Evolutionary conservation across 2,329 filamentous ascomycete species (phyloP).

Genomic region (Aureobasidium leucospermi): DNA sequence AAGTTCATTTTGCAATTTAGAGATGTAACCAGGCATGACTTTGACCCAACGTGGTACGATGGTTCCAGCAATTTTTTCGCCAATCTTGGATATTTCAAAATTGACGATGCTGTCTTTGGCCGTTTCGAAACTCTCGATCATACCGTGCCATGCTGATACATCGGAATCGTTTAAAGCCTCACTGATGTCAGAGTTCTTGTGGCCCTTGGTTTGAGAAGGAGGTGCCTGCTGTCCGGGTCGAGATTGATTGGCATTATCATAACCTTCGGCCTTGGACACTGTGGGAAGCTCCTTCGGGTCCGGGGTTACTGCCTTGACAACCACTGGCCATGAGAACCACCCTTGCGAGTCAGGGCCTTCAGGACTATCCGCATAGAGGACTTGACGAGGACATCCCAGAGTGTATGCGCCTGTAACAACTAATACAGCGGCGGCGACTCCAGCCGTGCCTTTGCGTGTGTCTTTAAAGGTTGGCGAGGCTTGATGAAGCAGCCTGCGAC

Average conservation of each 20-base stretch:
- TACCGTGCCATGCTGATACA: slow-evolving; percentile 22
- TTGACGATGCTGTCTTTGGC: slow-evolving; percentile 23
- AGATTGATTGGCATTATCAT: neutral
- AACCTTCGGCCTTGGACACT: neutral
- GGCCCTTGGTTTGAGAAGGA: slow-evolving; percentile 22
- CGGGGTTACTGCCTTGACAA: neutral
- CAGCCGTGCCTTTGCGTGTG: neutral
- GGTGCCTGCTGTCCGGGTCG: slow-evolving; percentile 18
- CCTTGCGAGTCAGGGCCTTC: neutral
- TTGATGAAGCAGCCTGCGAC: slow-evolving; percentile 1
- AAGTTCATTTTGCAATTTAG: slow-evolving; percentile 79
- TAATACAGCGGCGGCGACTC: neutral
- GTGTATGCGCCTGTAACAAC: neutral
- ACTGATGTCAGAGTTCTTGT: slow-evolving; percentile 16
- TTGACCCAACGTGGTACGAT: slow-evolving; percentile 80
- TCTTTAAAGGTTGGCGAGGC: neutral
- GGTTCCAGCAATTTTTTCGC: slow-evolving; percentile 23
- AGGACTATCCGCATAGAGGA: slow-evolving; percentile 1
- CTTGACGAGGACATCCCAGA: neutral
- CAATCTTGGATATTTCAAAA: slow-evolving; percentile 22
- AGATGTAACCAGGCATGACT: slow-evolving; percentile 64
- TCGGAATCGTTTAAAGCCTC: slow-evolving; percentile 17
- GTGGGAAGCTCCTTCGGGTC: neutral
- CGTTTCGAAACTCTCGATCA: slow-evolving; percentile 21
- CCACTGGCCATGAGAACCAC: slow-evolving; percentile 10